A percentile compares a stretch with the other conserved stretches of the same genome.
Conservation (phyloP, 2,329 filamentous ascomycete genomes). For the Purpureocillium lavendulum region DNA sequence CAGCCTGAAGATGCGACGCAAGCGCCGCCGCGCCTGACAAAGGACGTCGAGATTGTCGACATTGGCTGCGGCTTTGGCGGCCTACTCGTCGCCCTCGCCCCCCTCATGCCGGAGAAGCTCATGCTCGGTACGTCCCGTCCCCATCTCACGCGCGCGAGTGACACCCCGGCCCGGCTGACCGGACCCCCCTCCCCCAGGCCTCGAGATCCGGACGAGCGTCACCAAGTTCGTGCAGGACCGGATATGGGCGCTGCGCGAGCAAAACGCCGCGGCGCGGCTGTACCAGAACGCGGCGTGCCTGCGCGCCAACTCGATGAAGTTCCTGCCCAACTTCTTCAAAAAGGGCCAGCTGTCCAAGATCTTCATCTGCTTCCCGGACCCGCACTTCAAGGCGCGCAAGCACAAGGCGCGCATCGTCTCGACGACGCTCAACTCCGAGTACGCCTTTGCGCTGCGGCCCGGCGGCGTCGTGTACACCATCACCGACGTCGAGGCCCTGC, state of each 20-base stretch:
- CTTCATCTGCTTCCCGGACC: conserved; percentile 97
- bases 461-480: conserved; percentile 92
- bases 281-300: conserved; percentile 88
- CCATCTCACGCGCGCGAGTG: neutral
- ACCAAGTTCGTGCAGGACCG: conserved; percentile 85
- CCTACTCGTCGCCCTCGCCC: conserved; percentile 75
- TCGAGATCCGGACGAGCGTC: conserved; percentile 89
- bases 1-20: conserved; percentile 17
- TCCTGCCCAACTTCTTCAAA: conserved; percentile 93
- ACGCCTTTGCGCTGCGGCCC: conserved; percentile 76
- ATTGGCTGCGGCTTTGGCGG: conserved; percentile 97
- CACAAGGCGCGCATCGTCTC: conserved; percentile 96
- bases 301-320: conserved; percentile 97
- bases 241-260: conserved; percentile 69
- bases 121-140: conserved; percentile 57
- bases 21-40: conserved; percentile 26
- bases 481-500: conserved; percentile 91
- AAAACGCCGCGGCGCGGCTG: conserved; percentile 40
- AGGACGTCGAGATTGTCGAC: conserved; percentile 84
- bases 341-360: conserved; percentile 77
- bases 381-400: conserved; percentile 95
- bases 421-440: conserved; percentile 80
- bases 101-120: conserved; percentile 70
- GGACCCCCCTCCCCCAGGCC: conserved; percentile 39
- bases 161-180: too few relatives aligned